These are phyloP conservation scores for Persicaria maculosa DNA, from an alignment of 148 eudicot genomes.

Conservation along the genomic window DNA sequence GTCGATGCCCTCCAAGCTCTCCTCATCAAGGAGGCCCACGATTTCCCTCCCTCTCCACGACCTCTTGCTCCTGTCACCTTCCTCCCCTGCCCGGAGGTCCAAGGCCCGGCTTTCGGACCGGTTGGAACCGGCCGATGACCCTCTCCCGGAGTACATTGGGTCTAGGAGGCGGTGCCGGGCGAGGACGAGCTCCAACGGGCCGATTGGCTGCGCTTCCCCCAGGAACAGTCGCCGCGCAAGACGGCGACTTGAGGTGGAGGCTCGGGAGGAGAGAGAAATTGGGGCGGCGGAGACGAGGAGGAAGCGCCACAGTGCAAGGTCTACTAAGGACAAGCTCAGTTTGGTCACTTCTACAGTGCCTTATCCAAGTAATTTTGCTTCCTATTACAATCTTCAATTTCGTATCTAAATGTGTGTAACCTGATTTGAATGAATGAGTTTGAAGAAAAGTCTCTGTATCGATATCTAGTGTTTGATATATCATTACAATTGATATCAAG, in stretches of 20 bases:
- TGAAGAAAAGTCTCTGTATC: neutral
- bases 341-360: slow-evolving; percentile 23
- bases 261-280: slow-evolving; percentile 50
- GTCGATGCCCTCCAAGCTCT: slow-evolving; percentile 31
- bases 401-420: slow-evolving; percentile 3
- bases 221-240: slow-evolving; percentile 50
- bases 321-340: slow-evolving; percentile 48
- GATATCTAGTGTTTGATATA: neutral
- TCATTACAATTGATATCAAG: too few species aligned
- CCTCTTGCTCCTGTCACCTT: slow-evolving; percentile 64
- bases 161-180: slow-evolving; percentile 35
- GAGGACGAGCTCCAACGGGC: slow-evolving; percentile 25
- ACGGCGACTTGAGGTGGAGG: slow-evolving; percentile 40
- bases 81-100: slow-evolving; percentile 46
- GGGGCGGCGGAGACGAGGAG: slow-evolving; percentile 37
- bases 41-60: slow-evolving; percentile 46
- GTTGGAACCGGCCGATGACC: slow-evolving; percentile 39
- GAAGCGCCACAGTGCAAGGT: slow-evolving; percentile 45
- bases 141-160: slow-evolving; percentile 22
- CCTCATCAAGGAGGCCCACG: slow-evolving; percentile 31
- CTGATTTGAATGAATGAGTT: neutral
- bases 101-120: slow-evolving; percentile 45
- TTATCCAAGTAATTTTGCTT: slow-evolving; percentile 36
- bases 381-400: neutral
- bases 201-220: slow-evolving; percentile 38